Evolutionary conservation across 352 stramenopile species (phyloP), one percentile per base, ranked within the genome.

Genomic region (Globisporangium paddicum): DNA sequence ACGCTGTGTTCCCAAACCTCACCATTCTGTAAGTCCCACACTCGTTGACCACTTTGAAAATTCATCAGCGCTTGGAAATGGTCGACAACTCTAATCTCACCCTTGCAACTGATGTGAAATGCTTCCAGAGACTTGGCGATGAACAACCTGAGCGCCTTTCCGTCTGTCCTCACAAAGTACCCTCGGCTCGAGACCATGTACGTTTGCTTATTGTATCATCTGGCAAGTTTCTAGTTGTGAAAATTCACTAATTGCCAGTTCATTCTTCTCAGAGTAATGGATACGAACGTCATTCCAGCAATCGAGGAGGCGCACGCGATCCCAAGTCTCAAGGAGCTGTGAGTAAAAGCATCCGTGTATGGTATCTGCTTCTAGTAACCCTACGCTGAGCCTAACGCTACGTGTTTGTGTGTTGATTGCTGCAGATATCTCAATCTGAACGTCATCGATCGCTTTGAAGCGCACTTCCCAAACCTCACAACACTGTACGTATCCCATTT

Each of bases 391-490:
- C 23, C 51, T 47, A 47, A 26, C 13, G 32, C n/a, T 57, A 14
- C 21, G 23, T 64, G 23, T 49, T 5, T 40, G 46, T 7, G 50
- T 58, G 13, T 23, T 47, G 2, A 28, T 18, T 6, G 8, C 32
- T 37, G 9, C 32, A 73, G 63, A 19, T 52, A 63, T 21, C 54
- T 73, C 51, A 57, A 63, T 21, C 52, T 57, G 49, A 73, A 68
- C 32, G 61, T 61, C 38, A 68, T 73, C 37, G 45, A 42, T 18
- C 63, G 50, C 10, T 68, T 69, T 26, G 41, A 66, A 26, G 63
- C 50, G 16, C 25, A 64, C 42, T 64, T 64, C 21, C 63, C 67
- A 5, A 71, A 64, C 32, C 37, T 71, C 38, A 37, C 18, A 5
- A 50, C 45, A 34, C 57, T 74, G 67, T 74, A 64, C 48, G n/a